Percentiles rank a stretch among this genome's conserved stretches.
These are phyloP conservation scores for Petrea volubilis DNA, from an alignment of 257 asterid species.

Conservation along the genomic window DNA sequence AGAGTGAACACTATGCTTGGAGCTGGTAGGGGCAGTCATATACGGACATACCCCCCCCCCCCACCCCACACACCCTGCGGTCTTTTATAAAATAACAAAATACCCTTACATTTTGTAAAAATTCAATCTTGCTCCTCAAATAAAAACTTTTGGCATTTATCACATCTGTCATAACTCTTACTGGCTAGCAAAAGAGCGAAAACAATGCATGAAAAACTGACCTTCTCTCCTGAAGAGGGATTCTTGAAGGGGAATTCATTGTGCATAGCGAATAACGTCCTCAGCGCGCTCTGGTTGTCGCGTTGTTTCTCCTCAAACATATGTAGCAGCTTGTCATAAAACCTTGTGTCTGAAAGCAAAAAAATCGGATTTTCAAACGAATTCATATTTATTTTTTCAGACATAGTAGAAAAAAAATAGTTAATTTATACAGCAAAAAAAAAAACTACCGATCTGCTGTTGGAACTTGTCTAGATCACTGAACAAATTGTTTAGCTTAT, in stretches of 20 bases:
- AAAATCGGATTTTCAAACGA: constrained; percentile 4
- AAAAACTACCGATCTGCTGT: constrained; percentile 51
- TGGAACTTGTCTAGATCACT: constrained; percentile 45
- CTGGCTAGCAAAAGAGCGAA: no score
- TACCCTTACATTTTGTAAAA: no score
- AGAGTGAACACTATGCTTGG: no score
- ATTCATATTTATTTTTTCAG: not conserved
- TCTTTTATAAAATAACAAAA: no score
- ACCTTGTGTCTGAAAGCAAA: constrained; percentile 44
- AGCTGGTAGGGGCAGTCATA: no score
- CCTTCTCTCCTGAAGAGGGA: constrained; percentile 43
- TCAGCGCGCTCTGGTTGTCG: constrained; percentile 60
- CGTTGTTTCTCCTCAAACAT: constrained; percentile 38
- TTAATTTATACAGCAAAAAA: not conserved
- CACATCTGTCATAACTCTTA: no score
- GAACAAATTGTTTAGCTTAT: constrained; percentile 45
- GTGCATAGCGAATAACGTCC: constrained; percentile 44
- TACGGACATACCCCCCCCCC: no score
- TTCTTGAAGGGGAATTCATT: constrained; percentile 50
- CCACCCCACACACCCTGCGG: no score
- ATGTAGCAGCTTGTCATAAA: constrained; percentile 45
- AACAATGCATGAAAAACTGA: constrained; percentile 14
- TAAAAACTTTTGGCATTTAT: no score
- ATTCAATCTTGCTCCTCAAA: no score
- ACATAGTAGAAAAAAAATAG: not conserved